Evolutionary conservation across 257 asterid genomes (phyloP), one percentile per base, ranked within the genome.

Genomic region (Cordia subcordata): DNA sequence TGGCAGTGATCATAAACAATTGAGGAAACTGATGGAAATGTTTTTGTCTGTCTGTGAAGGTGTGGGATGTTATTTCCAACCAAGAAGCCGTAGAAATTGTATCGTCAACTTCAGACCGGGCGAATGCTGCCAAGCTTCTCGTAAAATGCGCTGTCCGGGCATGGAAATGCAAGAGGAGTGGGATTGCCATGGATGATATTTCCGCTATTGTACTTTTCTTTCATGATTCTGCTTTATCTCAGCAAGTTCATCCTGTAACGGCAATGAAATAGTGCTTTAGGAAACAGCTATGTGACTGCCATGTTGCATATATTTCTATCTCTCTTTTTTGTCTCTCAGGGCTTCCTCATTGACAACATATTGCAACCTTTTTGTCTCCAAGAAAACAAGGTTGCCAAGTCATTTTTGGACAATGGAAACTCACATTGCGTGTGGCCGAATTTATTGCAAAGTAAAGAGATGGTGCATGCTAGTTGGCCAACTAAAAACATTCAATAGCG

Each of bases 61-160:
- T 93, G n/a, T 93, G 99, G 97, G 99, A 93, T 67, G 97, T 93
- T 4, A 42, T 93, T 46, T 93, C 97, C 38, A 93, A 88, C 65
- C 84, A 93, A 68, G 99, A 86, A 76, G 96, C 99, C 0, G 96
- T 93, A 57, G 60, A 79, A 62, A 85, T 93, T 20, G 86, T 93
- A 47, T 81, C 91, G n/a, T 46, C 72, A 39, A 55, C 75, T 33
- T 52, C 76, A 0, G 86, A 82, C 51, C 60, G 82, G 70, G 90
- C 59, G 2, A 88, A 93, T 52, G 76, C 97, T 0, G 96, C 96
- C 4, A 86, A 93, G 71, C 67, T 65, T 27, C 77, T 93, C 21
- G 99, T 85, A 40, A 79, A 80, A 64, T 37, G 86, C 14, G 99
- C 97, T 5, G 91, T 71, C 1, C 70, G 62, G 3, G 85, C 88